A percentile compares a stretch with the other conserved stretches of the same genome.
phyloP scores from a whole-genome alignment of 2,329 filamentous ascomycete genomes.

The Penicillium janthinellum region DNA sequence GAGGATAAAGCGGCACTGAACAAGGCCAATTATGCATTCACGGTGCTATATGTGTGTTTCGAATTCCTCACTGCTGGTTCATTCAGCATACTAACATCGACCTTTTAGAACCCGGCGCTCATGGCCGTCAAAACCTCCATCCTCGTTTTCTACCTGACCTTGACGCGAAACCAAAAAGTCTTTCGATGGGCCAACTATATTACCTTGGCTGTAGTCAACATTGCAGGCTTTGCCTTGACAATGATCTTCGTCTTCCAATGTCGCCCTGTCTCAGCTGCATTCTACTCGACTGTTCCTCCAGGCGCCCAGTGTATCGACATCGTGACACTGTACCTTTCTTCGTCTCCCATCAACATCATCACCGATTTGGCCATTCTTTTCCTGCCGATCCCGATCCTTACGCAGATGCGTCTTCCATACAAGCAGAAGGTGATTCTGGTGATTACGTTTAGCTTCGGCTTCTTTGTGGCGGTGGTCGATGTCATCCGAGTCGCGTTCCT shows the following conservation, averaged over 20 bases:
- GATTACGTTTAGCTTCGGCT: slow-evolving; percentile 80
- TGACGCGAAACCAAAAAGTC: slow-evolving; percentile 76
- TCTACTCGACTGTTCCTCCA: slow-evolving; percentile 52
- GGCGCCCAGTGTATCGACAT: slow-evolving; percentile 61
- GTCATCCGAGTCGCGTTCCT: slow-evolving; percentile 89
- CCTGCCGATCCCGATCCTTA: slow-evolving; percentile 84
- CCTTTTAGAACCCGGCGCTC: slow-evolving; percentile 74
- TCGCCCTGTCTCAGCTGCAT: slow-evolving; percentile 70
- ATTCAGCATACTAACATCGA: not conserved
- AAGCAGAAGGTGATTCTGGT: slow-evolving; percentile 88
- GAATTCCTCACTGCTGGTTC: too few relatives aligned
- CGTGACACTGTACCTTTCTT: slow-evolving; percentile 67
- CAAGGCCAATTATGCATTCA: slow-evolving; percentile 61
- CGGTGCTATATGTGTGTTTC: slow-evolving; percentile 58
- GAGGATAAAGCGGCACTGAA: slow-evolving; percentile 37
- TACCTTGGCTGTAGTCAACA: slow-evolving; percentile 75
- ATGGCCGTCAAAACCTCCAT: slow-evolving; percentile 95
- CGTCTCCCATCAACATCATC: slow-evolving; percentile 87
- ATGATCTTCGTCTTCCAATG: slow-evolving; percentile 89
- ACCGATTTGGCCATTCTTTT: slow-evolving; percentile 87
- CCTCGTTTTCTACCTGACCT: slow-evolving; percentile 81
- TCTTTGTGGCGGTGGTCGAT: slow-evolving; percentile 86
- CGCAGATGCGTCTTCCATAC: slow-evolving; percentile 77
- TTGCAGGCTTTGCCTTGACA: slow-evolving; percentile 76
- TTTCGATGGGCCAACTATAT: slow-evolving; percentile 81